Evolutionary conservation across 495 filamentous ascomycete species (phyloP), one percentile per base, ranked within the genome.

Genomic region (Jackrogersella multiformis): DNA sequence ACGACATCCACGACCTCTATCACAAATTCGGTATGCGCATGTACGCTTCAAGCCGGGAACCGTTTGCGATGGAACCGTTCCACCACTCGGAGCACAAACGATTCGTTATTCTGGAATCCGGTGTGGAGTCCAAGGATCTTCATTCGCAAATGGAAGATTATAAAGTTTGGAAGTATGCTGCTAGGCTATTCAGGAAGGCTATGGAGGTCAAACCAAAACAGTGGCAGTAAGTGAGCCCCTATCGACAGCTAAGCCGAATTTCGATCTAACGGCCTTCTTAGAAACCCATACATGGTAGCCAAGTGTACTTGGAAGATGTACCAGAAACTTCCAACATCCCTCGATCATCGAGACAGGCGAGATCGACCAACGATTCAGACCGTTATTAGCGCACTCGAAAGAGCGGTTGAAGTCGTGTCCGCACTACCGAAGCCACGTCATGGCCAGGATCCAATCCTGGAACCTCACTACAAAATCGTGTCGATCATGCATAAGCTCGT

Each of bases 241-340:
- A 20, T 34, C 36, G 4, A 2, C 0, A 7, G 0, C 13, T 32
- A 35, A 16, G 9, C 6, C 10, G 26, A 20, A 5, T 23, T 10
- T 23, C 10, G 3, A 42, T 32, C 41, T 59, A 56, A 56, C 20
- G 15, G 18, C 5, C 52, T 49, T 8, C 26, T 6, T 69, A 92
- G 88, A 74, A 92, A 89, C 64, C 88, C 90, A 46, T 98, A 94
- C 74, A 94, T 94, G 86, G 86, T 93, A 8, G 92, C 90, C 36
- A 99, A 99, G 80, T 96, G 93, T 72, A 82, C 94, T 24, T 97
- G 94, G 89, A 99, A 98, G 78, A 96, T 98, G 90, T 89, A 88
- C 70, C 78, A 81, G 48, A 88, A 83, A 61, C 84, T 82, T 12
- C 79, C 80, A 6, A 84, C 88, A 72, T 66, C 82, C 60, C 71